These are phyloP conservation scores for Yarrowia sp. DNA, from an alignment of 805 yeast genomes.

Conservation along the genomic window DNA sequence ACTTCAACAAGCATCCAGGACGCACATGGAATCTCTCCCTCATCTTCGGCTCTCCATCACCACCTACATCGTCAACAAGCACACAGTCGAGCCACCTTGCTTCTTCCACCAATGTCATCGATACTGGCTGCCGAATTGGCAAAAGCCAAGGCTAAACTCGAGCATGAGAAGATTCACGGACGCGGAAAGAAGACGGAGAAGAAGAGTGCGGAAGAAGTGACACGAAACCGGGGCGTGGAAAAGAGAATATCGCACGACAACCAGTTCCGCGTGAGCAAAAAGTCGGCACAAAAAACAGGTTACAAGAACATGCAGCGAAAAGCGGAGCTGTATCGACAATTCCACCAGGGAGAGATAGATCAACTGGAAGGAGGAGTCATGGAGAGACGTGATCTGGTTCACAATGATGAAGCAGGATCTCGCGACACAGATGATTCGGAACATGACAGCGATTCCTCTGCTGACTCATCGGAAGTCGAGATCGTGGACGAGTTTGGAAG, in stretches of 20 bases:
- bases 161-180: not conserved
- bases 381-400: not conserved
- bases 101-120: not conserved
- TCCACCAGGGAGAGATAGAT: not conserved
- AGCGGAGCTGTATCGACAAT: not conserved
- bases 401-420: not conserved
- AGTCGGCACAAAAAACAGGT: not conserved
- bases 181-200: not conserved
- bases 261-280: not conserved
- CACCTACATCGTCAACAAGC: not conserved
- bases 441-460: not conserved
- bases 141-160: constrained; percentile 9
- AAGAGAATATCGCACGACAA: not conserved
- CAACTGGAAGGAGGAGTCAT: constrained; percentile 12
- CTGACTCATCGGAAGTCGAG: not conserved
- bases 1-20: not conserved
- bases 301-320: not conserved
- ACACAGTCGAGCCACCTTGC: too few species aligned
- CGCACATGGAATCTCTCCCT: too few species aligned
- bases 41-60: too few species aligned
- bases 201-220: not conserved
- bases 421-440: not conserved
- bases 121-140: constrained; percentile 8
- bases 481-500: constrained; percentile 21
- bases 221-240: not conserved